These are phyloP conservation scores for Coniochaeta hoffmannii DNA, from an alignment of 2,329 filamentous ascomycete genomes.

Conservation along the genomic window DNA sequence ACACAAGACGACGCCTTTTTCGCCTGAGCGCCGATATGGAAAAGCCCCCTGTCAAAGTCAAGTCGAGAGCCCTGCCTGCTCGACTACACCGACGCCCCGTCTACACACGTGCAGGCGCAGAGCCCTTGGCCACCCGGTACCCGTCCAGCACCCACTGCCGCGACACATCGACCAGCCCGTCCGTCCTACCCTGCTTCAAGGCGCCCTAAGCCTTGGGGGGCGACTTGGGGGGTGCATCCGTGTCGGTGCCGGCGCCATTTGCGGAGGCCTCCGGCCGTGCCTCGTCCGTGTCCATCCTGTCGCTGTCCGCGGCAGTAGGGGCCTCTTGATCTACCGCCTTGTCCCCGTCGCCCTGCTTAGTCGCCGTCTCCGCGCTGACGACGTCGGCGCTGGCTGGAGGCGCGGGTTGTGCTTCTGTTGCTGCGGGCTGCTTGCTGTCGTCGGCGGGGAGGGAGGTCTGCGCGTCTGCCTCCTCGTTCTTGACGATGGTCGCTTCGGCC, in stretches of 20 bases:
- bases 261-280: background rate
- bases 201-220: background rate
- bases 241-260: background rate
- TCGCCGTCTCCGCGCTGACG: background rate
- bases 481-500: conserved; percentile 26
- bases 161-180: background rate
- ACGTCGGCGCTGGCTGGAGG: background rate
- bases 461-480: conserved; percentile 30
- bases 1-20: background rate
- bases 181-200: background rate
- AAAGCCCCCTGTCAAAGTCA: background rate
- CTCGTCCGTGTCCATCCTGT: background rate
- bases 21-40: background rate
- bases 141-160: background rate
- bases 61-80: background rate
- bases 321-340: background rate
- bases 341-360: background rate
- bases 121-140: background rate
- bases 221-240: background rate
- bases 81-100: background rate
- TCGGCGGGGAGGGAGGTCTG: conserved; percentile 11
- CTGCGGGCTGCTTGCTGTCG: conserved; percentile 6
- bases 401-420: background rate
- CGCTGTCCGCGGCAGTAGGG: background rate
- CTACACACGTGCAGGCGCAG: background rate